Evolutionary conservation across 2,329 filamentous ascomycete genomes (phyloP).

Genomic region (Alternaria consortialis): DNA sequence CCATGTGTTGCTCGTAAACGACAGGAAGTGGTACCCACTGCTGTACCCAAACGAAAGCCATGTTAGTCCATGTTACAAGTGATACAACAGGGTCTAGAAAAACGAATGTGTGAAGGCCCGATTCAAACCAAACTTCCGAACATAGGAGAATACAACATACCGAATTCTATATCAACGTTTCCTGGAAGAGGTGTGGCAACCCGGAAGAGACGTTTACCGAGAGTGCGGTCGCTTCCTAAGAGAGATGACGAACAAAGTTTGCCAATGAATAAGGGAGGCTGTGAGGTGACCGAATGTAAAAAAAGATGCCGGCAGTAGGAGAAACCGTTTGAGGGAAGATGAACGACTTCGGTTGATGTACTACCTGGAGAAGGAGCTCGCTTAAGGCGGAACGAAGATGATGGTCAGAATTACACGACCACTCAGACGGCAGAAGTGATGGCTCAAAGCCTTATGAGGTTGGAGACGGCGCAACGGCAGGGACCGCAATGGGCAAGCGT

Average conservation of each 20-base stretch:
- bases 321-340: conserved; percentile 45
- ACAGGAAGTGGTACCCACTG: conserved; percentile 55
- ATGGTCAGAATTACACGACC: conserved; percentile 47
- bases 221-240: conserved; percentile 32
- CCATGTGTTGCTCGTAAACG: conserved; percentile 52
- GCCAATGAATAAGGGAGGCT: conserved; percentile 45
- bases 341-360: conserved; percentile 42
- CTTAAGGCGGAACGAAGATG: conserved; percentile 51
- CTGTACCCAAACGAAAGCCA: conserved; percentile 54
- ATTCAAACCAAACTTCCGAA: conserved; percentile 13
- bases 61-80: conserved; percentile 51
- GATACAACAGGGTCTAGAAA: conserved; percentile 25
- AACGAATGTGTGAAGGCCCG: conserved; percentile 30
- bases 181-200: conserved; percentile 41
- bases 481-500: conserved; percentile 36
- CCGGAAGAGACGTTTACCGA: conserved; percentile 43
- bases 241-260: conserved; percentile 34
- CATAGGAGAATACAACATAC: conserved; percentile 42
- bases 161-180: conserved; percentile 45
- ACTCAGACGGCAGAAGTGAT: conserved; percentile 43
- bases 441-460: conserved; percentile 43
- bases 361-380: conserved; percentile 44
- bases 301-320: conserved; percentile 45
- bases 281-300: conserved; percentile 44
- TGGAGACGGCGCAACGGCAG: conserved; percentile 45